Evolutionary conservation across 768 basidiomycete species (phyloP), one percentile per base, ranked within the genome.

Genomic region (Suillus lakei): DNA sequence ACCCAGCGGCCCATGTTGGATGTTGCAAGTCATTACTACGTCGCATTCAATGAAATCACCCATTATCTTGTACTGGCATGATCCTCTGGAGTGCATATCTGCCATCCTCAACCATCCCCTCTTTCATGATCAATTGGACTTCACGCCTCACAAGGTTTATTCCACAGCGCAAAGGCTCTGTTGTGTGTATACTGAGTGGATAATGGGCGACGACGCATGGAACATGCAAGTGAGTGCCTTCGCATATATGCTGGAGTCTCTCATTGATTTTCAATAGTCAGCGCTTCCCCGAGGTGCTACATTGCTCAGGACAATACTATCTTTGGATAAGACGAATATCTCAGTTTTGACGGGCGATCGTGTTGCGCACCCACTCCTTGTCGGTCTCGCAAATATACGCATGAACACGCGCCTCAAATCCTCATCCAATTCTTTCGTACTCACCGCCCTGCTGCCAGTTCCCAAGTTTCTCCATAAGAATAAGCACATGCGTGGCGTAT

Each of bases 251-350:
- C 26, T 23, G 34, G n/a, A n/a, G 26, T 5, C 2, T 23, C 34
- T 56, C 4, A 58, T 32, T 16, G 6, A 12, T 16, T 26, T 28
- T 34, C 21, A 3, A 43, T 56, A 70, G 74, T 39, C 39, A 18
- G 16, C 65, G 58, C 38, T 72, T 18, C 71, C 70, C 4, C 10
- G 13, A 26, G 72, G 69, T 39, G 65, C 65, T 9, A 70, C 70
- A 3, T 21, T 74, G 8, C 50, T 72, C 8, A 74, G 78, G 1
- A 65, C 68, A 0, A 69, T 79, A 13, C 54, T 72, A 1, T 73
- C 72, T 5, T 76, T 74, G 0, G 76, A 80, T 59, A 80, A 80
- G 65, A 78, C 78, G 10, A 69, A 71, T 62, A 72, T 80, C 4
- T 72, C 78, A 0, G 63, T 68, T 9, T 70, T 72, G 65, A 76